phyloP scores from a whole-genome alignment of 2,329 filamentous ascomycete species.

The Acrocalymma vagum region DNA sequence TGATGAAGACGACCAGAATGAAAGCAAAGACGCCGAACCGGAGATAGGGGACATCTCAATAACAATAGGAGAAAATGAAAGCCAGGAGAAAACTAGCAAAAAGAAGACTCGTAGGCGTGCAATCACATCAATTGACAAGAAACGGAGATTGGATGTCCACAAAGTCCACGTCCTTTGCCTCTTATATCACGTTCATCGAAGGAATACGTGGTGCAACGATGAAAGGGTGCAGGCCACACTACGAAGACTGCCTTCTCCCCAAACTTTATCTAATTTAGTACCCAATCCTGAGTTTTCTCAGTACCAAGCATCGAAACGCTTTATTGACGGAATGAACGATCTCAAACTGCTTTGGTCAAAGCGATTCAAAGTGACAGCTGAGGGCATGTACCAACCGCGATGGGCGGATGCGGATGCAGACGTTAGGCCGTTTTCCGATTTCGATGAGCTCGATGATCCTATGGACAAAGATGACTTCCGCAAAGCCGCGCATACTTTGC shows the following conservation, averaged over 20 bases:
- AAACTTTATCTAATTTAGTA: constrained; percentile 72
- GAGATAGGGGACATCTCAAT: constrained; percentile 51
- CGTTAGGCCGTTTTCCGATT: constrained; percentile 61
- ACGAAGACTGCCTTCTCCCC: constrained; percentile 68
- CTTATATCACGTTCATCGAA: constrained; percentile 75
- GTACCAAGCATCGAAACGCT: constrained; percentile 77
- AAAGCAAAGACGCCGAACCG: constrained; percentile 33
- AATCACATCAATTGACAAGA: constrained; percentile 65
- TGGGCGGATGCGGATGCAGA: constrained; percentile 76
- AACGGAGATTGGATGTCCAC: constrained; percentile 77
- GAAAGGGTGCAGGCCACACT: constrained; percentile 66
- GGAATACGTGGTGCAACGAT: constrained; percentile 93
- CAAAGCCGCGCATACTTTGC: constrained; percentile 71
- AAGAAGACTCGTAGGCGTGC: constrained; percentile 57
- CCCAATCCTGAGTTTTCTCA: constrained; percentile 74
- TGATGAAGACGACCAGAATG: constrained; percentile 31
- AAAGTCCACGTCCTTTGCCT: constrained; percentile 87
- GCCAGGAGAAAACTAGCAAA: constrained; percentile 39
- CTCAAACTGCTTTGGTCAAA: constrained; percentile 72
- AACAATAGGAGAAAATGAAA: constrained; percentile 46
- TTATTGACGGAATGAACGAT: constrained; percentile 80
- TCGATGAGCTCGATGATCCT: constrained; percentile 71
- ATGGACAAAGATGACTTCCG: constrained; percentile 78
- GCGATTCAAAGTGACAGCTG: constrained; percentile 74
- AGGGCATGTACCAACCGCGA: constrained; percentile 53